Base-by-base conservation (phyloP, 2,329 filamentous ascomycete genomes). In the Colletotrichum nymphaeae region DNA sequence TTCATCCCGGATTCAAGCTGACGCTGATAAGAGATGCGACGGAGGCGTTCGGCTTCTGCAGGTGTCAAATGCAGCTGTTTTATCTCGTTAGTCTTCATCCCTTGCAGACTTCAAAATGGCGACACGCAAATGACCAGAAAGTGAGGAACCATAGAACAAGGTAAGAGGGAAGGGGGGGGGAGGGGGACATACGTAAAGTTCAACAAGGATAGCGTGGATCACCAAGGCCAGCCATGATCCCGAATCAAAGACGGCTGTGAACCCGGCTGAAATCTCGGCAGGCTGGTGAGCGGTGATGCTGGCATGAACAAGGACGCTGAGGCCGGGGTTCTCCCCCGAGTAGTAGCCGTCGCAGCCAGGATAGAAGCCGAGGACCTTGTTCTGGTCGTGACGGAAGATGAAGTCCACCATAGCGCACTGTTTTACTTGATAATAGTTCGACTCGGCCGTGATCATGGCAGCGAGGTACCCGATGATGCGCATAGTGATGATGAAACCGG, bases 1-100 rank as follows among this genome's bases (percentile, higher is more conserved):
- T 77, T 81, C 79, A 87, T 84, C 0, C 88, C 88, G 4, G 85
- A 84, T 73, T 87, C 87, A n/a, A 89, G 70, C 76, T 91, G 89
- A 58, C 84, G 82, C 77, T 88, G 84, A 76, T 88, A 89, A 26
- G 85, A 87, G 2, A 90, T 83, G 42, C 83, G 80, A 19, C 88
- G 83, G 62, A 91, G 78, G 7, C 88, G 81, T 56, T 89, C 82
- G 1, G 81, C 80, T 76, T 91, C 89, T 16, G 79, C 82, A 0
- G 88, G 87, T 0, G 89, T 91, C 37, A 89, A 75, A 19, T 78
- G 79, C 28, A 90, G 80, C 80, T 89, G 84, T 7, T 49, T 37
- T 19, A 11, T n/a, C 32, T 58, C 19, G 53, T 49, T 14, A 49
- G 32, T 22, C n/a, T 19, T 19, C 12, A 3, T n/a, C n/a, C 56